Conservation (phyloP, 2,329 filamentous ascomycete species). For the Hymenoscyphus fraxineus region DNA sequence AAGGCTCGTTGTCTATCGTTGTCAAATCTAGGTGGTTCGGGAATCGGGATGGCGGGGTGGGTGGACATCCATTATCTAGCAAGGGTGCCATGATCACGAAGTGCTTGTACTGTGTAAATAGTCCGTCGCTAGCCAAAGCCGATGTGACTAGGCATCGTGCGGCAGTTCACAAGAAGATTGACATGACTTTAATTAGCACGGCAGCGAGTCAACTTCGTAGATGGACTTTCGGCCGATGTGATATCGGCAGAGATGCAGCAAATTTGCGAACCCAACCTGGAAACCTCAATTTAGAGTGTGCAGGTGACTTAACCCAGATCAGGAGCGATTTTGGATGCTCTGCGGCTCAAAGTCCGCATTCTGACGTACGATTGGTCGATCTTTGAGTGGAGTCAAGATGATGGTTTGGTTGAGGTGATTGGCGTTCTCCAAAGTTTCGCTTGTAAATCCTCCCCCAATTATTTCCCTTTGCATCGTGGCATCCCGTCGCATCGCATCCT, state of each 20-base stretch:
- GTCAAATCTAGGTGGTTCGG: neutral
- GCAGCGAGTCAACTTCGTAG: neutral
- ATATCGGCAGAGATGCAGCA: conserved; percentile 2
- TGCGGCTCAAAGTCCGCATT: neutral
- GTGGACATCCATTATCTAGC: neutral
- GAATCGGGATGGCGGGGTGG: neutral
- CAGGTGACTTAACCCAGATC: neutral
- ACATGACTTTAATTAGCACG: neutral
- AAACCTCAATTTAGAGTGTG: neutral
- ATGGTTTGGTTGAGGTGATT: neutral
- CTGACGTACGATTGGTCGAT: conserved; percentile 1
- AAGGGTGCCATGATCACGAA: neutral
- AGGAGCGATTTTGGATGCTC: neutral
- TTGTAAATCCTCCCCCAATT: neutral
- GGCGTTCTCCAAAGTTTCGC: neutral
- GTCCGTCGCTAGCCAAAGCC: neutral
- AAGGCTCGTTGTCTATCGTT: neutral
- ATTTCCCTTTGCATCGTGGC: neutral
- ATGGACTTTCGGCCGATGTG: conserved; percentile 1
- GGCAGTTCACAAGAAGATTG: neutral
- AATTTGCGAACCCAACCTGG: neutral
- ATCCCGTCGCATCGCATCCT: conserved; percentile 2
- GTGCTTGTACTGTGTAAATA: neutral
- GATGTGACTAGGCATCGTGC: conserved; percentile 1
- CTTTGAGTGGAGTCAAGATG: neutral